Evolutionary conservation across 192 early-diverging fungal species (phyloP), one percentile per base, ranked within the genome.

Genomic region (Backusella macrospora): DNA sequence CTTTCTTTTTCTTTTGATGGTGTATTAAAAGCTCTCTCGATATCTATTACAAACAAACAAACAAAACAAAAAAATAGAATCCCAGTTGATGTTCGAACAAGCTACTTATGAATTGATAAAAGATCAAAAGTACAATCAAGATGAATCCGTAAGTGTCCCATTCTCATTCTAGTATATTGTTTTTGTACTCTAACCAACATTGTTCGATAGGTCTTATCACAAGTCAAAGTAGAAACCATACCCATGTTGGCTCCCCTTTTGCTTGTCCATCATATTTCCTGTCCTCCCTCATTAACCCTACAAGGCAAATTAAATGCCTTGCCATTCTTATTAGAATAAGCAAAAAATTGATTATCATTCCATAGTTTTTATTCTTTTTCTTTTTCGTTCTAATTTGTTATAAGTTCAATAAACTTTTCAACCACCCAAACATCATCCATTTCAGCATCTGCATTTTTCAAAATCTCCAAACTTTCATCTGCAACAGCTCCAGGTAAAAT

Each of bases 401-500:
- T n/a, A 23, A 77, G 73, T 0, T 73, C 44, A 13, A 81, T 71
- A 59, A 73, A 78, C 29, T 76, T 68, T 21, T 44, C 40, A 8
- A 65, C 55, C 12, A 81, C 16, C 80, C 80, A 81, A 39, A 78
- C n/a, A 73, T 81, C 76, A 4, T 81, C 80, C 55, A 77, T 59
- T 6, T 67, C 70, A 1, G 44, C 5, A 43, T 63, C 55, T 1
- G 38, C 59, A 0, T 72, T 70, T 9, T 74, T 71, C 14, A 85
- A 47, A 1, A 68, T 68, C 8, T 71, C 64, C 42, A 81, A 37
- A 0, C 75, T 62, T 2, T 76, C 29, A 6, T 80, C 65, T 3
- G 75, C 77, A 3, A 82, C 66, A 10, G 82, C 80, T 13, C 76
- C 49, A 13, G 63, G 71, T 16, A 86, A 71, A 0, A 84, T 73